These are phyloP conservation scores for Isabelozyma gotoi DNA, from an alignment of 805 yeast genomes.

Conservation along the genomic window DNA sequence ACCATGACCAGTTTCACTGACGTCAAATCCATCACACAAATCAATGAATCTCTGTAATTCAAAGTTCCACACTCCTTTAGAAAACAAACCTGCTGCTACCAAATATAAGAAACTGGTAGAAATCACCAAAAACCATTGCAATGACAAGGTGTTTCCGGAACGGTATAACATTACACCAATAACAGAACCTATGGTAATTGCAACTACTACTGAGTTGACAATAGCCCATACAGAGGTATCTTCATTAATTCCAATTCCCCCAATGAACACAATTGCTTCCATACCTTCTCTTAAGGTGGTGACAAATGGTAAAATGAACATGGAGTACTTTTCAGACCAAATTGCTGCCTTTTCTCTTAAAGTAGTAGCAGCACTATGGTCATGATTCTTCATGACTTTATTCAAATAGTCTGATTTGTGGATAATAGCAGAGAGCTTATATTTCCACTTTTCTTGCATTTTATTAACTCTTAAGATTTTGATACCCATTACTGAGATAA, in stretches of 20 bases:
- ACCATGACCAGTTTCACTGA: slow-evolving; percentile 44
- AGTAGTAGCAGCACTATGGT: not conserved
- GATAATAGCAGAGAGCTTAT: slow-evolving; percentile 32
- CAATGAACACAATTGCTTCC: slow-evolving; percentile 44
- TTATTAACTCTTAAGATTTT: slow-evolving; percentile 43
- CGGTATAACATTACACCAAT: slow-evolving; percentile 37
- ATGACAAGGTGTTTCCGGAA: slow-evolving; percentile 41
- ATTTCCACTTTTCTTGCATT: slow-evolving; percentile 46
- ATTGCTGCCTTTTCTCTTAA: slow-evolving; percentile 8
- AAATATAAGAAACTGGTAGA: slow-evolving; percentile 42
- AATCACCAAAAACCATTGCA: slow-evolving; percentile 39
- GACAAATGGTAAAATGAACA: slow-evolving; percentile 40
- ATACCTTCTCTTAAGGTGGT: slow-evolving; percentile 42
- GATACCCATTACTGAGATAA: slow-evolving; percentile 47
- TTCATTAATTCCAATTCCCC: slow-evolving; percentile 42
- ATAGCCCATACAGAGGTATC: slow-evolving; percentile 31
- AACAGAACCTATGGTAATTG: slow-evolving; percentile 28
- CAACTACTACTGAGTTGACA: slow-evolving; percentile 26
- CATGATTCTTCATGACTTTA: slow-evolving; percentile 9
- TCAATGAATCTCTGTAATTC: slow-evolving; percentile 40
- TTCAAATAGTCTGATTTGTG: slow-evolving; percentile 20
- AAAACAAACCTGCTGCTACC: slow-evolving; percentile 45
- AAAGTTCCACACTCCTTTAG: slow-evolving; percentile 45
- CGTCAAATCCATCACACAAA: slow-evolving; percentile 41
- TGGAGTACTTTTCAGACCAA: slow-evolving; percentile 32